Conservation (phyloP, 257 asterid genomes). For the Mentha longifolia region DNA sequence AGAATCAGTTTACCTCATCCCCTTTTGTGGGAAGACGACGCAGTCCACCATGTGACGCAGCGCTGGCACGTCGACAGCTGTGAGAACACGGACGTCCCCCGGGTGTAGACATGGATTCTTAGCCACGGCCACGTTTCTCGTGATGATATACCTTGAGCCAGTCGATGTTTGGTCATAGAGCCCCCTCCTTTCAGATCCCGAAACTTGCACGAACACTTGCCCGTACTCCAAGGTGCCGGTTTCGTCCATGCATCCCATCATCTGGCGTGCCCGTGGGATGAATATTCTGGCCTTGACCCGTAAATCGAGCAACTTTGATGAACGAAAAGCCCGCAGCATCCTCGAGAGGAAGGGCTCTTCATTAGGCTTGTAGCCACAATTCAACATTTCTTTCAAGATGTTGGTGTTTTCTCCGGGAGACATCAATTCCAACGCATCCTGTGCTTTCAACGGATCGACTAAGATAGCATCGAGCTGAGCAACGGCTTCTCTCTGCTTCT, state of each 20-base stretch:
- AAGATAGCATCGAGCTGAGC: slow-evolving; percentile 69
- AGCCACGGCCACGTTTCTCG: slow-evolving; percentile 76
- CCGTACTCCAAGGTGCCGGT: slow-evolving; percentile 78
- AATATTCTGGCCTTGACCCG: slow-evolving; percentile 66
- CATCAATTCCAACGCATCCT: slow-evolving; percentile 82
- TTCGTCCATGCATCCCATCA: slow-evolving; percentile 98
- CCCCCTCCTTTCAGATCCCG: slow-evolving; percentile 47
- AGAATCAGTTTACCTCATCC: slow-evolving; percentile 55
- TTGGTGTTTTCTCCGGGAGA: slow-evolving; percentile 78
- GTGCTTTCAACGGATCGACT: slow-evolving; percentile 68
- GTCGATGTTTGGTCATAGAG: slow-evolving; percentile 38
- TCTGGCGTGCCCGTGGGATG: slow-evolving; percentile 64
- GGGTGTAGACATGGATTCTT: slow-evolving; percentile 97
- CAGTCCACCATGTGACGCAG: slow-evolving; percentile 93
- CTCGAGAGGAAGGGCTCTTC: slow-evolving; percentile 84
- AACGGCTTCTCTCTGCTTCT: slow-evolving; percentile 74
- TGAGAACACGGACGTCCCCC: slow-evolving; percentile 83
- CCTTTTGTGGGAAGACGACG: slow-evolving; percentile 79
- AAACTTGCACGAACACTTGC: slow-evolving; percentile 74
- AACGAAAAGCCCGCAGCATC: slow-evolving; percentile 82
- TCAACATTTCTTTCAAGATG: slow-evolving; percentile 80
- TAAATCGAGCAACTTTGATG: slow-evolving; percentile 75
- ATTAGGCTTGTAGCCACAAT: slow-evolving; percentile 82
- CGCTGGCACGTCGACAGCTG: slow-evolving; percentile 59
- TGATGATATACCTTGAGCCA: slow-evolving; percentile 29